These are phyloP conservation scores for Lachnellula hyalina DNA, from an alignment of 2,329 filamentous ascomycete species.

Conservation along the genomic window DNA sequence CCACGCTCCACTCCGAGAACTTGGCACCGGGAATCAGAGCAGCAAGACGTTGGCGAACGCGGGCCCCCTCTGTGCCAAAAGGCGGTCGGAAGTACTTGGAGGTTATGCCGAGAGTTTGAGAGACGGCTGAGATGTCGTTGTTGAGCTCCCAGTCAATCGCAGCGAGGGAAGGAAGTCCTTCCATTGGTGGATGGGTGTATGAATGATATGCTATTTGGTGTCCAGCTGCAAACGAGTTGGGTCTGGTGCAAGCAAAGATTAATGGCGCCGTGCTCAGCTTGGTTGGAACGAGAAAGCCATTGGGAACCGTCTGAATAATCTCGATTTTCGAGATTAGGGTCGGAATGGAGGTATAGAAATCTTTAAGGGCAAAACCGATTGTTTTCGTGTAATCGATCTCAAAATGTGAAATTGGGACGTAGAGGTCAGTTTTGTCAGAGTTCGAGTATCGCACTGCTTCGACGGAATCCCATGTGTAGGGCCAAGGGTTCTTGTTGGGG, in stretches of 20 bases:
- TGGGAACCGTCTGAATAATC: slow-evolving; percentile 51
- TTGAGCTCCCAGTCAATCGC: slow-evolving; percentile 58
- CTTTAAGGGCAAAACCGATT: slow-evolving; percentile 57
- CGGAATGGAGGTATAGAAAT: slow-evolving; percentile 52
- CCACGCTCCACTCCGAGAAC: slow-evolving; percentile 64
- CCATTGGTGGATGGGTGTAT: slow-evolving; percentile 64
- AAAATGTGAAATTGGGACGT: slow-evolving; percentile 64
- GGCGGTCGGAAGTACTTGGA: slow-evolving; percentile 62
- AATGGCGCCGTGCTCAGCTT: slow-evolving; percentile 59
- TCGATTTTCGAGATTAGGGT: slow-evolving; percentile 53
- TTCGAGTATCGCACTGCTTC: slow-evolving; percentile 57
- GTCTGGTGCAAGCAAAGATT: slow-evolving; percentile 58
- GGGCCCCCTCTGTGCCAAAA: slow-evolving; percentile 62
- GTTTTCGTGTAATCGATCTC: slow-evolving; percentile 51
- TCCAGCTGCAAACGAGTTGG: slow-evolving; percentile 55
- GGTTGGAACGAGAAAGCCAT: slow-evolving; percentile 45
- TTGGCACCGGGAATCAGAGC: slow-evolving; percentile 46
- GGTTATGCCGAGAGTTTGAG: slow-evolving; percentile 33
- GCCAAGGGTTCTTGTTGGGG: slow-evolving; percentile 50
- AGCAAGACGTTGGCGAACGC: slow-evolving; percentile 58
- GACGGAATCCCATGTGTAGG: slow-evolving; percentile 62
- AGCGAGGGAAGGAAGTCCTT: slow-evolving; percentile 46
- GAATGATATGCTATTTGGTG: slow-evolving; percentile 67
- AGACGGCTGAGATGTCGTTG: slow-evolving; percentile 48
- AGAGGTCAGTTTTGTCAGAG: slow-evolving; percentile 47